Percentiles rank a stretch among this genome's conserved stretches.
Conservation (phyloP, 192 early-diverging fungal genomes). For the Powellomyces hirtus region DNA sequence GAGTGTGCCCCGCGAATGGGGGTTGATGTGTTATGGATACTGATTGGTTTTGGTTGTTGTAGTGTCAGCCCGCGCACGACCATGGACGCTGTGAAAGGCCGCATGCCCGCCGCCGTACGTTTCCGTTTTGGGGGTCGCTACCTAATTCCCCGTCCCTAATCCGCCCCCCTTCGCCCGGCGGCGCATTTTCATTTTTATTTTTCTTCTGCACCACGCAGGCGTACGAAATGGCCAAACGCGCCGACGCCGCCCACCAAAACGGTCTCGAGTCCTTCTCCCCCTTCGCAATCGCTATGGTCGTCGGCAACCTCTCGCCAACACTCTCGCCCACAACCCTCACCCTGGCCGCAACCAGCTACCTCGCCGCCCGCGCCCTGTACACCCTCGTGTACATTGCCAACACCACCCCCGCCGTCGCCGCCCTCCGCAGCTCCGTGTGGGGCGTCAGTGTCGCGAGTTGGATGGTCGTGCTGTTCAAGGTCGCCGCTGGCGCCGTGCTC, state of each 20-base stretch:
- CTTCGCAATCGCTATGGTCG: slow-evolving; percentile 1
- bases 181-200: not conserved
- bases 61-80: not conserved
- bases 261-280: not conserved
- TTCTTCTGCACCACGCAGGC: not conserved
- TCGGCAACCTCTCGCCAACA: not conserved
- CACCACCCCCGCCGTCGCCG: not conserved
- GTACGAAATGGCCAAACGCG: not conserved
- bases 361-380: slow-evolving; percentile 1
- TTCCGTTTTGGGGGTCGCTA: too few relatives aligned
- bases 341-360: not conserved
- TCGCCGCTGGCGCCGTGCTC: not conserved
- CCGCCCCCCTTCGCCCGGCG: too few relatives aligned
- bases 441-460: not conserved
- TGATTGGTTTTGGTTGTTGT: too few relatives aligned
- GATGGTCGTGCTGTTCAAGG: not conserved
- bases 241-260: not conserved
- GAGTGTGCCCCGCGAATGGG: too few relatives aligned
- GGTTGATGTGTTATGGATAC: not conserved
- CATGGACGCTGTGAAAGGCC: not conserved
- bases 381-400: slow-evolving; percentile 4
- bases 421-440: not conserved
- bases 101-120: not conserved
- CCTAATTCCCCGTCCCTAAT: not conserved
- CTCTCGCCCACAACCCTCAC: not conserved